A percentile compares a stretch with the other conserved stretches of the same genome.
Evolutionary conservation across 257 asterid species (phyloP).

Genomic region (Coffea eugenioides): DNA sequence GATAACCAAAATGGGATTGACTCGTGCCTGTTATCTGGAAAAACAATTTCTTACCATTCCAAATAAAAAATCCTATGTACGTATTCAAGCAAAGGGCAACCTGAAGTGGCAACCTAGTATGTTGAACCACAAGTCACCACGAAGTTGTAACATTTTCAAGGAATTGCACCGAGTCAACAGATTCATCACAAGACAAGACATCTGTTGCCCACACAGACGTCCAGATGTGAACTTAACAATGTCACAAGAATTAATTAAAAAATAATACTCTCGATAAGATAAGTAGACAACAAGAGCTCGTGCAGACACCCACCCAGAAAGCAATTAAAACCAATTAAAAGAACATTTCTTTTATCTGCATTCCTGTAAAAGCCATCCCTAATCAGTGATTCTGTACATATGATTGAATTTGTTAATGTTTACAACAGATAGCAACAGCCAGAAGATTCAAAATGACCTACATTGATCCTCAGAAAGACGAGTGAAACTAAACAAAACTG

Average conservation of each 20-base stretch:
- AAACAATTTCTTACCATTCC: too few species aligned
- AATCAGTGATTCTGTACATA: not conserved
- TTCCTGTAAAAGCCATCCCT: not conserved
- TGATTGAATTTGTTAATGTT: too few species aligned
- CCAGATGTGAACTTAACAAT: not conserved
- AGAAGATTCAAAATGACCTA: not conserved
- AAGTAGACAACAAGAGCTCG: not conserved
- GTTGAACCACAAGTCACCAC: too few species aligned
- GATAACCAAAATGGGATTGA: too few species aligned
- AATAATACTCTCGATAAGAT: not conserved
- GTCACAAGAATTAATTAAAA: not conserved
- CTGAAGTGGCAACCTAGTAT: too few species aligned
- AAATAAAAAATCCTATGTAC: too few species aligned
- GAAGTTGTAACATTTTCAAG: too few species aligned
- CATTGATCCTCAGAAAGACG: not conserved
- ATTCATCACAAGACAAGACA: too few species aligned
- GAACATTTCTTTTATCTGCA: not conserved
- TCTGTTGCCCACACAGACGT: not conserved
- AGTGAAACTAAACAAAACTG: not conserved
- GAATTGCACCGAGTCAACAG: too few species aligned
- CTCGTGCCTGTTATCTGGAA: too few species aligned
- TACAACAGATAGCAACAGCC: not conserved
- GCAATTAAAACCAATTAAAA: not conserved
- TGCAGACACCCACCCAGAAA: not conserved
- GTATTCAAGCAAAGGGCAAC: too few species aligned